phyloP scores from a whole-genome alignment of 805 yeast genomes.

The Cyberlindnera maclurae region DNA sequence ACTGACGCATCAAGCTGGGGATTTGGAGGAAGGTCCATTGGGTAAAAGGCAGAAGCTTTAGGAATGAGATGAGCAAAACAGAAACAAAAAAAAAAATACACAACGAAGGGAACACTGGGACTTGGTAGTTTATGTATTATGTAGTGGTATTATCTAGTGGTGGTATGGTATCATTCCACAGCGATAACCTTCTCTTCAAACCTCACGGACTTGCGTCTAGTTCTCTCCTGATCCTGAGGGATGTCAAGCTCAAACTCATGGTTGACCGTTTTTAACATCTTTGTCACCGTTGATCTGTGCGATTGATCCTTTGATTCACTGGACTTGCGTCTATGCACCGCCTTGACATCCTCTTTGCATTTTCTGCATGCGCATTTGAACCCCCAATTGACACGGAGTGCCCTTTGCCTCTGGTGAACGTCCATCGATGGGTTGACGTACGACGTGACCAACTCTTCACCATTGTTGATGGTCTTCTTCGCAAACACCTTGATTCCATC shows the following conservation, averaged over 20 bases:
- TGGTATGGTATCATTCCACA: conserved; percentile 29
- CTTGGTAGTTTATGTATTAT: no score
- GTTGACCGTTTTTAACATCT: conserved; percentile 35
- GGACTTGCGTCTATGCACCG: conserved; percentile 40
- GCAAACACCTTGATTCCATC: conserved; percentile 59
- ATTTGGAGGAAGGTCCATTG: conserved; percentile 11
- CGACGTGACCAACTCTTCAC: conserved; percentile 62
- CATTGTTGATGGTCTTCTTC: conserved; percentile 45
- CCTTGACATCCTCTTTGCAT: conserved; percentile 50
- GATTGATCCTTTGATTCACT: conserved; percentile 21
- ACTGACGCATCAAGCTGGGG: conserved; percentile 15
- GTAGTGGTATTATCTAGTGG: no score
- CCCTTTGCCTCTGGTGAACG: conserved; percentile 55
- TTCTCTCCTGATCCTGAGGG: conserved; percentile 31
- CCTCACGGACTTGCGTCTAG: conserved; percentile 58
- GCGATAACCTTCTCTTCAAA: conserved; percentile 56
- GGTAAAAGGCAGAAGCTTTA: conserved; percentile 22
- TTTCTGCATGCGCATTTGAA: conserved; percentile 62
- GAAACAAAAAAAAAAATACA: background rate
- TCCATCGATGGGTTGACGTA: conserved; percentile 65
- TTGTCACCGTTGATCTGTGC: conserved; percentile 31
- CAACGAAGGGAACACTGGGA: background rate
- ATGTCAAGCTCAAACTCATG: conserved; percentile 43
- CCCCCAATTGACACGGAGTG: conserved; percentile 72
- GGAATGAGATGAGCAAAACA: conserved; percentile 5